These are phyloP conservation scores for Rhinocladiella similis DNA, from an alignment of 2,329 filamentous ascomycete species.

Conservation along the genomic window DNA sequence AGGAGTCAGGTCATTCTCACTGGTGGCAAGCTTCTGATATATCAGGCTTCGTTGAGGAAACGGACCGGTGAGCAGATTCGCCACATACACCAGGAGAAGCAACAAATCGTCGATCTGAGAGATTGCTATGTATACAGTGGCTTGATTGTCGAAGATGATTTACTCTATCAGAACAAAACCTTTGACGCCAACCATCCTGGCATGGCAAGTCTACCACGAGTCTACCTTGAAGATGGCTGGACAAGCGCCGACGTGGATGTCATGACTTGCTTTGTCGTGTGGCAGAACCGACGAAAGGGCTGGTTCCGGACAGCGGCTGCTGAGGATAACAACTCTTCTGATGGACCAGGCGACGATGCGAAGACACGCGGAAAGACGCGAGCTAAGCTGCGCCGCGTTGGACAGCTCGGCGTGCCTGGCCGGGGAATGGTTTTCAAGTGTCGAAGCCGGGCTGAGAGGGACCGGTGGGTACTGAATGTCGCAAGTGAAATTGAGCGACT, in stretches of 20 bases:
- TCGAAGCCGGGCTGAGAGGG: conserved; percentile 63
- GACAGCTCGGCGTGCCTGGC: conserved; percentile 60
- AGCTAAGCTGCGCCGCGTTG: conserved; percentile 56
- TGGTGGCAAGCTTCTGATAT: conserved; percentile 62
- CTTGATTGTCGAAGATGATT: conserved; percentile 60
- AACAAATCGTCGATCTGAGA: conserved; percentile 58
- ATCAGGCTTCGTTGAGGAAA: conserved; percentile 59
- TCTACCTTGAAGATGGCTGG: conserved; percentile 35
- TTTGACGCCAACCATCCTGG: conserved; percentile 31
- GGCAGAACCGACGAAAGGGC: conserved; percentile 24
- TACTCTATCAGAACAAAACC: conserved; percentile 45
- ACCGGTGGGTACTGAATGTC: conserved; percentile 68
- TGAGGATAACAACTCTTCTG: conserved; percentile 20
- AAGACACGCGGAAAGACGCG: conserved; percentile 7
- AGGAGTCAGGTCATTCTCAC: conserved; percentile 62
- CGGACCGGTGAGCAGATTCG: conserved; percentile 56
- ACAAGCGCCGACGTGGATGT: conserved; percentile 31
- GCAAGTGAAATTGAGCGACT: conserved; percentile 62
- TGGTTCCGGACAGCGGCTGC: conserved; percentile 26
- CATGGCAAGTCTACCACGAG: conserved; percentile 24
- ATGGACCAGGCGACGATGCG: neutral
- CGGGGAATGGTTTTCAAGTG: conserved; percentile 66
- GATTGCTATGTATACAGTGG: conserved; percentile 69
- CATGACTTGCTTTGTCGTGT: conserved; percentile 32
- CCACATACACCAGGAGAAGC: conserved; percentile 63